Evolutionary conservation across 2,329 filamentous ascomycete species (phyloP), one percentile per base, ranked within the genome.

Genomic region (Cercospora sp.): DNA sequence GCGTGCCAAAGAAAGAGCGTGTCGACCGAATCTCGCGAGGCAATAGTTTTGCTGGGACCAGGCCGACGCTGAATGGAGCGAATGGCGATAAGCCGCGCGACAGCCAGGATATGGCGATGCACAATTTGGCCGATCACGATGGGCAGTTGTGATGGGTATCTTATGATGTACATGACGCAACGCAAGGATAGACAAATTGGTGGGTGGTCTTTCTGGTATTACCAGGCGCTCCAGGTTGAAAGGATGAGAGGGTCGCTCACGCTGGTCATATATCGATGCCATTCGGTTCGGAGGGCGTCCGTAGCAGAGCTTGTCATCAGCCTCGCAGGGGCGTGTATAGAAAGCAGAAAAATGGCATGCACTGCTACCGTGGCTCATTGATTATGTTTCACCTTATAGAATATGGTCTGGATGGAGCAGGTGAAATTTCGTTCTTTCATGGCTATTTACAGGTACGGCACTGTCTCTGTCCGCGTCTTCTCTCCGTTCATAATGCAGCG

Each of bases 41-140:
- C 37, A 85, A 72, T 53, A 71, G 71, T 60, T 70, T 73, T 51
- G 63, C 66, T 18, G 67, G 66, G 18, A 32, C 49, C 9, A 28
- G 66, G 9, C 66, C 70, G 26, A 69, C 16, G n/a, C 49, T 68
- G 10, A 61, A 69, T 26, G 65, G 69, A 13, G 62, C 61, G 28
- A 65, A 67, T 43, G 57, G 64, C 28, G 66, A 60, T 28, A 55
- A 61, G 60, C 34, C 66, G 66, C 63, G 66, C 26, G 66, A 72
- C 37, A 73, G 72, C 18, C 81, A 89, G 82, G 88, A 89, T 74
- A 87, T 89, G 71, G 86, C 85, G 74, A 80, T 89, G 73, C 87
- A 74, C 51, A 75, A 75, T 43, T 53, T 74, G 59, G 70, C 71
- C 37, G 73, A 74, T 43, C 67, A 69, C 53, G 67, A 69, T 30